Percentiles rank a stretch among this genome's conserved stretches.
phyloP scores from a whole-genome alignment of 2,329 filamentous ascomycete species.

The Graphiopsis chlorocephala region DNA sequence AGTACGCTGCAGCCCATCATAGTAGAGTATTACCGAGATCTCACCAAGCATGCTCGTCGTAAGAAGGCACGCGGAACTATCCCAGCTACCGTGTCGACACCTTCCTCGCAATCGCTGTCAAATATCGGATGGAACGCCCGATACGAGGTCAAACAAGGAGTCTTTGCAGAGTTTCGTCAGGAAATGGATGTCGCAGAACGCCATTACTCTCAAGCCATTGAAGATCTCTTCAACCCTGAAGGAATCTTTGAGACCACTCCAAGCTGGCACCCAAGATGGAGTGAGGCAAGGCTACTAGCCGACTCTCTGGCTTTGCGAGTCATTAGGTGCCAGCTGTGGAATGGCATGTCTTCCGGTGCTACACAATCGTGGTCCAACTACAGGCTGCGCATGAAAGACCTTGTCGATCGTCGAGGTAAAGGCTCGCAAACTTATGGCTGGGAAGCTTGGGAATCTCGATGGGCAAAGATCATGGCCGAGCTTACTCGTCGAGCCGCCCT shows the following conservation, averaged over 20 bases:
- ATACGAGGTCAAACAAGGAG: slow-evolving; percentile 89
- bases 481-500: slow-evolving; percentile 54
- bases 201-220: slow-evolving; percentile 84
- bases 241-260: slow-evolving; percentile 80
- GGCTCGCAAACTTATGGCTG: slow-evolving; percentile 89
- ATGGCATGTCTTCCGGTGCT: slow-evolving; percentile 72
- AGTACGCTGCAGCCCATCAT: slow-evolving; percentile 69
- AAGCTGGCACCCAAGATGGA: slow-evolving; percentile 86
- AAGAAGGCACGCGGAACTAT: slow-evolving; percentile 77
- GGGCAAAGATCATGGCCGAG: slow-evolving; percentile 61
- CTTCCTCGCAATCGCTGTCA: slow-evolving; percentile 79
- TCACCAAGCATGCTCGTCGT: slow-evolving; percentile 86
- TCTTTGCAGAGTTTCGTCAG: slow-evolving; percentile 89
- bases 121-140: slow-evolving; percentile 86
- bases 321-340: slow-evolving; percentile 79
- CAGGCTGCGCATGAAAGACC: slow-evolving; percentile 67
- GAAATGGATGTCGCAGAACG: slow-evolving; percentile 85
- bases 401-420: slow-evolving; percentile 78
- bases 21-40: slow-evolving; percentile 87
- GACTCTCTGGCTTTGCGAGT: slow-evolving; percentile 79
- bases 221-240: slow-evolving; percentile 75
- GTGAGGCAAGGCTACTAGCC: slow-evolving; percentile 84
- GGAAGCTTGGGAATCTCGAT: slow-evolving; percentile 86
- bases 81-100: slow-evolving; percentile 69
- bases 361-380: slow-evolving; percentile 79